These are phyloP conservation scores for Termitomyces sp. DNA, from an alignment of 768 basidiomycete species.

Conservation along the genomic window DNA sequence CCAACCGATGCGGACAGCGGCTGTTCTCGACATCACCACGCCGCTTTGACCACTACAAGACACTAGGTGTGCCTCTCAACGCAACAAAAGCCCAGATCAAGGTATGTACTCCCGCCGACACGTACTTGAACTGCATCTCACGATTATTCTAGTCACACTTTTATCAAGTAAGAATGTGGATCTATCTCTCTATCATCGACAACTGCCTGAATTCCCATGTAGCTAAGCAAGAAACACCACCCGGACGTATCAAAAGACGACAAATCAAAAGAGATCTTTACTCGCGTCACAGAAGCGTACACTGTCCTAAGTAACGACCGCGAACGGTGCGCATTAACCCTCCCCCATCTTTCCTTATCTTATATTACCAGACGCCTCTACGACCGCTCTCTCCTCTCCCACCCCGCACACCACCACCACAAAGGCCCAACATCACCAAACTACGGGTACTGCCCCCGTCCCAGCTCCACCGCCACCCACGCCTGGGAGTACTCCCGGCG, in stretches of 20 bases:
- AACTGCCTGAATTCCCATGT: background rate
- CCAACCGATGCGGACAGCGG: background rate
- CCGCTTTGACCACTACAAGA: too few species aligned
- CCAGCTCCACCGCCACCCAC: conserved; percentile 22
- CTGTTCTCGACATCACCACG: conserved; percentile 13
- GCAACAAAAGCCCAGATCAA: conserved; percentile 19
- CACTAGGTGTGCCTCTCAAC: too few species aligned
- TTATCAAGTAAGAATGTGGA: conserved; percentile 26
- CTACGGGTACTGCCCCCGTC: conserved; percentile 21
- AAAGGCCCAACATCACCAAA: conserved; percentile 10
- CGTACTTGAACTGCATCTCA: background rate
- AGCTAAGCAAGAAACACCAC: conserved; percentile 44
- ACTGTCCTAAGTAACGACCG: conserved; percentile 37
- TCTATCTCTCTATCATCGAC: too few species aligned
- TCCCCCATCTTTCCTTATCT: background rate
- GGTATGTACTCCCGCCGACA: conserved; percentile 17
- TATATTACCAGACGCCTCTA: conserved; percentile 31
- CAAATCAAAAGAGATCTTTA: conserved; percentile 30
- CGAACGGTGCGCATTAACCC: conserved; percentile 24
- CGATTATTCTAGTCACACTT: conserved; percentile 29
- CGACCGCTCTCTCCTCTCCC: conserved; percentile 31
- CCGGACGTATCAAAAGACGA: conserved; percentile 42
- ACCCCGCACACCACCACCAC: conserved; percentile 11
- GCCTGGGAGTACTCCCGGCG: conserved; percentile 32
- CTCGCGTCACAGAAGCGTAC: conserved; percentile 39